Evolutionary conservation across 768 basidiomycete genomes (phyloP).

Genomic region (Boletus pseudo-olivaceus): DNA sequence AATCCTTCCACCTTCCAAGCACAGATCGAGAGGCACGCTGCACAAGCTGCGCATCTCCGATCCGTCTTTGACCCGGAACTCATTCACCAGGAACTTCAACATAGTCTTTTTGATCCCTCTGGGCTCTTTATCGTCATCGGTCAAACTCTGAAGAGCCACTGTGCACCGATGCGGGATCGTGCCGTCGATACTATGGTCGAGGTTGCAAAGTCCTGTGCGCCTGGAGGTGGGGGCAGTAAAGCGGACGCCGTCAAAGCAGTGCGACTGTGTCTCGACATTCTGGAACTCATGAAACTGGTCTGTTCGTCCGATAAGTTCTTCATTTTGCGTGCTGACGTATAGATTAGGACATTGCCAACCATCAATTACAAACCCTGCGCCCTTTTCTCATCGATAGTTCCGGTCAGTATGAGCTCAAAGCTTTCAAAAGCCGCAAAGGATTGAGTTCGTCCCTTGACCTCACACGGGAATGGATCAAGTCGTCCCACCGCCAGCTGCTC

Average conservation of each 20-base stretch:
- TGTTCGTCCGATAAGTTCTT: slow-evolving; percentile 33
- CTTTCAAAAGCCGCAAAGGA: slow-evolving; percentile 62
- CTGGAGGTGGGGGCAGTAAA: slow-evolving; percentile 51
- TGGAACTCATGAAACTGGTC: slow-evolving; percentile 95
- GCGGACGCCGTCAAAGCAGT: slow-evolving; percentile 70
- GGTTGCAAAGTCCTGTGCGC: slow-evolving; percentile 56
- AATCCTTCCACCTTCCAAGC: slow-evolving; percentile 56
- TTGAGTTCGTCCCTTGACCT: slow-evolving; percentile 43
- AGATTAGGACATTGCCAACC: slow-evolving; percentile 89
- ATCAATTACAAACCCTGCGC: slow-evolving; percentile 88
- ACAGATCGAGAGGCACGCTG: slow-evolving; percentile 59
- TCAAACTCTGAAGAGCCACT: slow-evolving; percentile 80
- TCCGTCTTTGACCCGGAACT: slow-evolving; percentile 78
- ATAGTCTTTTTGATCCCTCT: slow-evolving; percentile 73
- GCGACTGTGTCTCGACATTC: slow-evolving; percentile 80
- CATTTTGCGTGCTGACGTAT: slow-evolving; percentile 19
- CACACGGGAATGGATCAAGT: slow-evolving; percentile 64
- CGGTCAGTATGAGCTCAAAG: slow-evolving; percentile 73
- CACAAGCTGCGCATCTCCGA: slow-evolving; percentile 63
- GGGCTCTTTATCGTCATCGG: slow-evolving; percentile 78
- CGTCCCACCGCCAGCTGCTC: slow-evolving; percentile 47
- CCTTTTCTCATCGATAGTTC: slow-evolving; percentile 84
- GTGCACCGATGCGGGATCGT: slow-evolving; percentile 88
- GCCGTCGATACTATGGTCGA: slow-evolving; percentile 82
- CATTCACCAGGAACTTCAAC: slow-evolving; percentile 78